phyloP scores from a whole-genome alignment of 331 rosid species.

The Saraca asoca region DNA sequence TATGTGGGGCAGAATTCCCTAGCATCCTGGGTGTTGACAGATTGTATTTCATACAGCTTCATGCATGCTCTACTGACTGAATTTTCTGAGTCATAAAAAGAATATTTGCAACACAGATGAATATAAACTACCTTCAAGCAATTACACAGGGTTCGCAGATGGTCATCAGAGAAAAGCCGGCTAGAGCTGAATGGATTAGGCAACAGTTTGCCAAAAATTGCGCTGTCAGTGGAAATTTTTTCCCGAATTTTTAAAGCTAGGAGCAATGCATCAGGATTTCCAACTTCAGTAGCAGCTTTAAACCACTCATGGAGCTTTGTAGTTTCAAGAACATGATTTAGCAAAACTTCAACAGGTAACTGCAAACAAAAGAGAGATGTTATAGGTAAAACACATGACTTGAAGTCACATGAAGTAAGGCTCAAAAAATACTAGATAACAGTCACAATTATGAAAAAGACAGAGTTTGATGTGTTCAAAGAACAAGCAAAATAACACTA shows the following conservation, averaged over 20 bases:
- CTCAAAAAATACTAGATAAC: slow-evolving; percentile 14
- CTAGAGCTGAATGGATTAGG: slow-evolving; percentile 68
- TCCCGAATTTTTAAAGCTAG: slow-evolving; percentile 72
- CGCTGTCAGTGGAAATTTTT: slow-evolving; percentile 47
- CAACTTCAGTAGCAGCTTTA: slow-evolving; percentile 65
- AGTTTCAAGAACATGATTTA: slow-evolving; percentile 68
- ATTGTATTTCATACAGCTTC: too few relatives aligned
- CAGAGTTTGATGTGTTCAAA: background rate
- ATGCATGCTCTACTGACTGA: too few relatives aligned
- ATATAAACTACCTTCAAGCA: slow-evolving; percentile 71
- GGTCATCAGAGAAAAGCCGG: slow-evolving; percentile 64
- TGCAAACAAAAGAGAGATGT: slow-evolving; percentile 40
- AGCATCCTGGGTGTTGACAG: too few relatives aligned
- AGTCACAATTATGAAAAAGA: background rate
- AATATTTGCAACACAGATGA: background rate
- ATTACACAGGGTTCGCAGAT: slow-evolving; percentile 65
- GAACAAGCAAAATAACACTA: background rate
- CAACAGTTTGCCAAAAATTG: slow-evolving; percentile 60
- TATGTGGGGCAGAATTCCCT: too few relatives aligned
- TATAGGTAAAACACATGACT: slow-evolving; percentile 1
- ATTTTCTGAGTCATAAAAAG: background rate
- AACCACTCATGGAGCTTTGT: slow-evolving; percentile 84
- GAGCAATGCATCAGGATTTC: slow-evolving; percentile 93
- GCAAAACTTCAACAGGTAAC: slow-evolving; percentile 62
- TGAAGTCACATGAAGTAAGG: background rate